Evolutionary conservation across 2,329 filamentous ascomycete species (phyloP).

Genomic region (Fulvia fulva): DNA sequence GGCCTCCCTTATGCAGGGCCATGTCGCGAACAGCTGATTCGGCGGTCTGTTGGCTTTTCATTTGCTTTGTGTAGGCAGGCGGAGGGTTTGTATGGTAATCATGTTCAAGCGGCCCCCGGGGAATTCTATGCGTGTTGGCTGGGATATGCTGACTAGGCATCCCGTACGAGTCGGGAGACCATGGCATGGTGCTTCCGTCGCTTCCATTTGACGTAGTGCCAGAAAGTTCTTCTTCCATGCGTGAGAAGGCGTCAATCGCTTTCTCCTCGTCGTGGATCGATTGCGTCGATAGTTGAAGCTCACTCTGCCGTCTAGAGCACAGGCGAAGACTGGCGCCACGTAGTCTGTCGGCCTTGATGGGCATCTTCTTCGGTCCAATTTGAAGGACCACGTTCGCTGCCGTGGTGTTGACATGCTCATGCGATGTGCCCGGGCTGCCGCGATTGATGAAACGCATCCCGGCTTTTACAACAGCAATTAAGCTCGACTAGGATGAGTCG

Average conservation of each 20-base stretch:
- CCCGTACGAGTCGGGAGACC: constrained; percentile 15
- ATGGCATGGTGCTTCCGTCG: constrained; percentile 8
- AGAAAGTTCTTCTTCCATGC: constrained; percentile 15
- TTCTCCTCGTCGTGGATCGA: constrained; percentile 6
- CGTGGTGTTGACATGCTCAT: background rate
- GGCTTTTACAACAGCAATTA: background rate
- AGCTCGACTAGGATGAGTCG: background rate
- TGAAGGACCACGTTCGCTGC: constrained; percentile 14
- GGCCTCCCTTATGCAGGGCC: constrained; percentile 38
- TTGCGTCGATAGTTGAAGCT: background rate
- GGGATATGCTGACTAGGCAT: background rate
- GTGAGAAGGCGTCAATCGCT: constrained; percentile 13
- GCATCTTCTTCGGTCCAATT: constrained; percentile 15
- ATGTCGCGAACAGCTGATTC: constrained; percentile 41
- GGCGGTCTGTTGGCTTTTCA: constrained; percentile 2
- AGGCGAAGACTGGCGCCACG: background rate
- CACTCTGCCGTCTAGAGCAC: background rate
- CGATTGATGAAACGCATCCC: background rate
- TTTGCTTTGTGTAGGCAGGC: constrained; percentile 1
- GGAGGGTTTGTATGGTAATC: constrained; percentile 38
- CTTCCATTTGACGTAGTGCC: constrained; percentile 2
- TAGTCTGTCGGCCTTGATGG: constrained; percentile 19
- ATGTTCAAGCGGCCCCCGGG: constrained; percentile 32
- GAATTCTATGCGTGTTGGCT: constrained; percentile 9
- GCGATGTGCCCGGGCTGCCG: background rate